phyloP scores from a whole-genome alignment of 768 basidiomycete genomes.

The Cystofilobasidium macerans region DNA sequence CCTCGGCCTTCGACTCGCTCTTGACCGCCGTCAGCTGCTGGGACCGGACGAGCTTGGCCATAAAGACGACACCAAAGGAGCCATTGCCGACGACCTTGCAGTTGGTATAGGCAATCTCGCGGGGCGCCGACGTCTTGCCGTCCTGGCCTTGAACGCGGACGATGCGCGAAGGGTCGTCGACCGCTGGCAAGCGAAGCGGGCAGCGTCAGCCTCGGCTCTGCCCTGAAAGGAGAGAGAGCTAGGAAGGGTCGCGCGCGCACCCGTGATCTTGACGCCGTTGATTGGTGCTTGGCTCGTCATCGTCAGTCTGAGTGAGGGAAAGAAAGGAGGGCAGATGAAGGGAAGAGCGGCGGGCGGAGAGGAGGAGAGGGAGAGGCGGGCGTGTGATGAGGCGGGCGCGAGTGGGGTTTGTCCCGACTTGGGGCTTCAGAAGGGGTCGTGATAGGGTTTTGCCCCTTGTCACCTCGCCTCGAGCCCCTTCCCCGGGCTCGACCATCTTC shows the following conservation, averaged over 20 bases:
- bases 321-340: not conserved
- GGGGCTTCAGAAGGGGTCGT: no score
- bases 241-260: conserved; percentile 44
- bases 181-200: conserved; percentile 24
- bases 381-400: not conserved
- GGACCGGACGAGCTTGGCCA: conserved; percentile 65
- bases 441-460: no score
- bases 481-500: no score
- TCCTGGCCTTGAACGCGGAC: conserved; percentile 90
- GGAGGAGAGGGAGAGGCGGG: not conserved
- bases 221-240: not conserved
- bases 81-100: conserved; percentile 99
- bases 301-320: not conserved
- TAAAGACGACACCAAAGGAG: conserved; percentile 97
- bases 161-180: conserved; percentile 90
- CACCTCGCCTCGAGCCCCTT: no score
- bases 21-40: no score
- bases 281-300: conserved; percentile 49
- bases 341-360: not conserved
- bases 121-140: conserved; percentile 81
- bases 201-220: no score
- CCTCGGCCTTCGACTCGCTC: no score
- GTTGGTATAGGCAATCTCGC: conserved; percentile 84
- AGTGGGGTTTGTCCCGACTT: no score
- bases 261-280: conserved; percentile 76